Base-by-base conservation (phyloP, 495 filamentous ascomycete species). In the Podospora didyma region DNA sequence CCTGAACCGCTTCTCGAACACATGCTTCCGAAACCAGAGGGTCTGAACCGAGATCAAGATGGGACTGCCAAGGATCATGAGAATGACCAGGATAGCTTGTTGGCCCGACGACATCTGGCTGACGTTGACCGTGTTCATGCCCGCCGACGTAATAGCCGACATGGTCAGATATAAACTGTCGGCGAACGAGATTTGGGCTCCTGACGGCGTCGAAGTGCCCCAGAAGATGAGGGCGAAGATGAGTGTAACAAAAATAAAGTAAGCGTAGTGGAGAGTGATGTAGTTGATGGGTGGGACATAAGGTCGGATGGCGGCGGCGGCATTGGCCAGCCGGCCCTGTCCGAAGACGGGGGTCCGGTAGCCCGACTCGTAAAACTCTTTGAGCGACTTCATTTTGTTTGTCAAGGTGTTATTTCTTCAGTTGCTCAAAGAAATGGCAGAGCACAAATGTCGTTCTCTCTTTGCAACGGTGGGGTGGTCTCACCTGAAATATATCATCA, bases 81-180 rank as follows among this genome's bases (percentile, higher is more conserved):
- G 74, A 3, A 85, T 19, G 67, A 90, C 92, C 12, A 94, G 78
- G 10, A 92, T 63, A 10, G 81, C 67, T 62, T 95, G 91, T 64
- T 96, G 91, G 64, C 86, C 88, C 1, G 83, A 87, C 41, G 39
- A 42, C 7, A 42, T 42, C 0, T 42, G 1, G 39, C 39, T 42
- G 39, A 42, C 12, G 39, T 42, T 42, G 39, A 42, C 1, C 39
- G 39, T 42, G 39, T 42, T 42, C 39, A 92, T 71, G 1, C 87
- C 88, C 26, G 90, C 86, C 49, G 85, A 78, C 16, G 89, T 92
- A 81, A 93, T 92, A 19, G 90, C 89, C 56, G 82, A 87, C 34
- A 88, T 82, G 42, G 82, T 81, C 42, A 94, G 68, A 63, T 93
- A 96, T 12, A 96, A 72, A 9, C 84, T 79, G 66, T 96, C 88